Conservation (phyloP, 2,329 filamentous ascomycete genomes). For the Thermothelomyces thermophilus region DNA sequence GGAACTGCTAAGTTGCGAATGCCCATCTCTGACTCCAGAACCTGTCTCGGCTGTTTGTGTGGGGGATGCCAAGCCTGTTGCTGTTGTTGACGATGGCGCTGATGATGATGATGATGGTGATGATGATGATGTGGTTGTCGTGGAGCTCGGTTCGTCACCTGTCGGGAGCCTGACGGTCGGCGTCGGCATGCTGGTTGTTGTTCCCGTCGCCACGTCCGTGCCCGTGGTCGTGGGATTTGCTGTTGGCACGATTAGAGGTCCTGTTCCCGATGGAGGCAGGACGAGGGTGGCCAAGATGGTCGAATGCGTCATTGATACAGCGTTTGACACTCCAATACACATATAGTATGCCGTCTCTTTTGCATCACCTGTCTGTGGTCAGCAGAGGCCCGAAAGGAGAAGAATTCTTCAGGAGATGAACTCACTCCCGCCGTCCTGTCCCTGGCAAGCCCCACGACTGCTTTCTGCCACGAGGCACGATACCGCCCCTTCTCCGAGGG, state of each 20-base stretch:
- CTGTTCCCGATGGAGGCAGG: conserved; percentile 30
- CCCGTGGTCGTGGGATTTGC: conserved; percentile 13
- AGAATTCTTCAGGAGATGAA: neutral
- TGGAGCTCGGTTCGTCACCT: conserved; percentile 2
- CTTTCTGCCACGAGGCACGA: conserved; percentile 57
- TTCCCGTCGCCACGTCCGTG: conserved; percentile 6
- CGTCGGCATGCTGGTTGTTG: conserved; percentile 44
- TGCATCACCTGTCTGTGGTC: conserved; percentile 30
- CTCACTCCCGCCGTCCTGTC: conserved; percentile 37
- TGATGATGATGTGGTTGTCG: conserved; percentile 2
- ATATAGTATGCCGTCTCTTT: conserved; percentile 50
- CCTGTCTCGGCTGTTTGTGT: conserved; percentile 5
- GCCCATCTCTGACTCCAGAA: neutral
- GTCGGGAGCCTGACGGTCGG: conserved; percentile 13
- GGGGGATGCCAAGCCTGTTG: neutral
- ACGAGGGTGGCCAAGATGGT: conserved; percentile 53
- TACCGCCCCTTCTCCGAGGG: conserved; percentile 64
- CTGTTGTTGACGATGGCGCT: neutral
- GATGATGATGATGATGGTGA: neutral
- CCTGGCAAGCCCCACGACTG: conserved; percentile 45
- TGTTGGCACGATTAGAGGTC: conserved; percentile 30
- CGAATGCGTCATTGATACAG: conserved; percentile 50
- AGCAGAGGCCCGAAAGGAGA: neutral
- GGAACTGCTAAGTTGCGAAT: conserved; percentile 29
- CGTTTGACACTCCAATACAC: conserved; percentile 46